Conservation (phyloP, 768 basidiomycete species). For the Xerocomus spinulosus region DNA sequence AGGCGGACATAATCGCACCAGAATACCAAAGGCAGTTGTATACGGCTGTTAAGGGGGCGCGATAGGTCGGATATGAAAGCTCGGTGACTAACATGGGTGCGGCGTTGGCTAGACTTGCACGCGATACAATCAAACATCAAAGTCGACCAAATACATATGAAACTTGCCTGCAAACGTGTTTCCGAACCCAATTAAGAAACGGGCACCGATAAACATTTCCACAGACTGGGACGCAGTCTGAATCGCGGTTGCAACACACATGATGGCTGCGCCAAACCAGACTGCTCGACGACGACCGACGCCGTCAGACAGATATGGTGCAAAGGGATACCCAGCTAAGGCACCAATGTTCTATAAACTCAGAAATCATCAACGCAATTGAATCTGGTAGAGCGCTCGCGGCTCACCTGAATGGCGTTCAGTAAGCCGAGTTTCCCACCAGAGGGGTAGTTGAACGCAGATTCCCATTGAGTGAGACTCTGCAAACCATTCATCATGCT, state of each 20-base stretch:
- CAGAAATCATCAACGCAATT: not conserved
- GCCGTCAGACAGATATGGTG: constrained; percentile 67
- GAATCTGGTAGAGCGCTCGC: no score
- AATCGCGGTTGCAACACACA: constrained; percentile 61
- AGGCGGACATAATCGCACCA: constrained; percentile 63
- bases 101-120: constrained; percentile 46
- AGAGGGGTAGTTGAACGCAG: constrained; percentile 53
- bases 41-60: constrained; percentile 68
- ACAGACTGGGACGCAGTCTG: constrained; percentile 68
- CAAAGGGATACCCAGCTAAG: constrained; percentile 66
- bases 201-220: constrained; percentile 79
- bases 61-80: constrained; percentile 75
- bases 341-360: constrained; percentile 58
- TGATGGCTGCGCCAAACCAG: constrained; percentile 63
- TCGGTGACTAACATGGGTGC: constrained; percentile 83
- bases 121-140: not conserved
- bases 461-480: constrained; percentile 58
- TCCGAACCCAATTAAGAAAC: constrained; percentile 74
- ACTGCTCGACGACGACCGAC: constrained; percentile 63
- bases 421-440: constrained; percentile 59
- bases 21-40: constrained; percentile 87
- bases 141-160: not conserved
- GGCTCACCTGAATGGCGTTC: constrained; percentile 63
- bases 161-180: constrained; percentile 59
- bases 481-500: constrained; percentile 81